A percentile compares a stretch with the other conserved stretches of the same genome.
These are phyloP conservation scores for Solanum microdontum DNA, from an alignment of 257 asterid species.

Conservation along the genomic window DNA sequence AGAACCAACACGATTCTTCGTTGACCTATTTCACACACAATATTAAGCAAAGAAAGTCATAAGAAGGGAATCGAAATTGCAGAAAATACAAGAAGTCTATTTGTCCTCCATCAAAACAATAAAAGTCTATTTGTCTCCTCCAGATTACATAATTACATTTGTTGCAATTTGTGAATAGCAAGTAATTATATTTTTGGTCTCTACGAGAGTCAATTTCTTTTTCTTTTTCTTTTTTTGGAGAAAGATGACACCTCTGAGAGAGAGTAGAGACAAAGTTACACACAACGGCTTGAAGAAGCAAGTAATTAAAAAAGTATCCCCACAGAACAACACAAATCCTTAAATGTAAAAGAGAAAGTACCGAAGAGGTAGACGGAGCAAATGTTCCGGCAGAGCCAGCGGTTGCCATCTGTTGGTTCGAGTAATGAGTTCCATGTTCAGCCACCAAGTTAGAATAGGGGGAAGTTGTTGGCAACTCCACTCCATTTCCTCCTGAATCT, in stretches of 20 bases:
- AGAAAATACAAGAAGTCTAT: neutral
- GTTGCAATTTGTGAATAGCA: neutral
- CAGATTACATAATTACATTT: neutral
- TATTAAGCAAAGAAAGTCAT: neutral
- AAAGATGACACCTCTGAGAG: neutral
- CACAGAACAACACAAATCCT: neutral
- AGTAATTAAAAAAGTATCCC: neutral
- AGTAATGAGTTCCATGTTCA: neutral
- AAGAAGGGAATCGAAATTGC: neutral
- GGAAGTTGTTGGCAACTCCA: neutral
- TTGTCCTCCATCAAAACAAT: neutral
- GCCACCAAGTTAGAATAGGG: neutral
- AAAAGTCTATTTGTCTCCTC: neutral
- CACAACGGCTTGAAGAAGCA: neutral
- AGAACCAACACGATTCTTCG: constrained; percentile 76
- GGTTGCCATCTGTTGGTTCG: constrained; percentile 9
- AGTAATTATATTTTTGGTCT: neutral
- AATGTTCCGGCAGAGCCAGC: constrained; percentile 1
- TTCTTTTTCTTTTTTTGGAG: neutral
- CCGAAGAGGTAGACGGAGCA: constrained; percentile 21
- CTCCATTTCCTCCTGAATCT: neutral
- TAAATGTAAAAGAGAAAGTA: constrained; percentile 6
- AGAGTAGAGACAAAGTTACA: neutral
- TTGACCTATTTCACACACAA: constrained; percentile 26
- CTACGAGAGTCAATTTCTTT: neutral